Evolutionary conservation across 495 filamentous ascomycete species (phyloP), one percentile per base, ranked within the genome.

Genomic region (Sordaria brevicollis): DNA sequence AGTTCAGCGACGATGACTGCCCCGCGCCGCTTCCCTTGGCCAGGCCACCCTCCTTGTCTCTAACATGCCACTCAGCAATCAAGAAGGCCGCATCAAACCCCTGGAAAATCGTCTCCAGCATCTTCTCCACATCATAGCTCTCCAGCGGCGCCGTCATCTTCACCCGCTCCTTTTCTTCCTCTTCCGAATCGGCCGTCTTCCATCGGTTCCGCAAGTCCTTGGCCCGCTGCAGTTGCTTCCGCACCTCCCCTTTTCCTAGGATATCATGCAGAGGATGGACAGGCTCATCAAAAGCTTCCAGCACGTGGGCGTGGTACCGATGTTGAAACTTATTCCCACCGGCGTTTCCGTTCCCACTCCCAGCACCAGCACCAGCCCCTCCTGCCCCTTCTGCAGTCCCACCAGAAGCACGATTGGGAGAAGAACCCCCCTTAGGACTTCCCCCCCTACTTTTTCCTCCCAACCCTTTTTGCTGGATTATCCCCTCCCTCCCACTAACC

Each of bases 171-270:
- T 35, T 29, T 62, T 65, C 66, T 35, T 67, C 37, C 38, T 71
- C 73, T 13, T 74, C 72, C 36, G 80, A 79, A n/a, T 79, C 79
- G 0, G 86, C 87, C 31, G 86, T 84, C 78, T 91, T 91, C 89
- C 89, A 91, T 4, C 86, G 81, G 71, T 91, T 91, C 5, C 89
- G 79, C 29, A 89, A 79, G 65, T 90, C 88, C 74, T 91, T 91
- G 2, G 89, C 89, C 41, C 82, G 74, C 19, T 77, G 77, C n/a
- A 91, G 76, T 68, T 87, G 83, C 11, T 71, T 71, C 15, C 79
- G 76, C 2, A 87, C 83, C 10, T 81, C 79, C 0, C 83, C 82
- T 0, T 36, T 74, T 0, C 87, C 88, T 13, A 91, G 79, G 1
- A 84, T 80, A 0, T 70, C 72, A 29, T 85, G 78, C 13, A 90